Evolutionary conservation across 805 yeast species (phyloP).

Genomic region (Saccharomycopsis schoenii): DNA sequence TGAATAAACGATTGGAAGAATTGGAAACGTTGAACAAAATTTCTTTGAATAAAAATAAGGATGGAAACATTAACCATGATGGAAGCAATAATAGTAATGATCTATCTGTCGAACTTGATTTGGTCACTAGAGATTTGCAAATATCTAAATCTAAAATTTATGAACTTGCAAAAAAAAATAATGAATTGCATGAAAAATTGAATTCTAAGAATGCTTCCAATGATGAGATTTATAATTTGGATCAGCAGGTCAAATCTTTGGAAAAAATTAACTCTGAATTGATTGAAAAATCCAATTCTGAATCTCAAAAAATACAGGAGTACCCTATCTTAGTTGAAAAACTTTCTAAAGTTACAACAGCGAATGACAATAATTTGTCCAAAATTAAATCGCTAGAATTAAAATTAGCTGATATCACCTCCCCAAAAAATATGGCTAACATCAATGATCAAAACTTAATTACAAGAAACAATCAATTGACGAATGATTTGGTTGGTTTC

Average conservation of each 20-base stretch:
- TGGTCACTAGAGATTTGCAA: constrained; percentile 69
- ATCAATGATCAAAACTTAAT: constrained; percentile 59
- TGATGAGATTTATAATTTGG: constrained; percentile 18
- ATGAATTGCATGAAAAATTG: constrained; percentile 58
- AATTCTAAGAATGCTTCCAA: constrained; percentile 17
- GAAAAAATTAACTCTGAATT: constrained; percentile 20
- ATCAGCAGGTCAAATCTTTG: constrained; percentile 22
- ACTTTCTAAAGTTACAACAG: constrained; percentile 17
- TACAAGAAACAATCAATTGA: constrained; percentile 63
- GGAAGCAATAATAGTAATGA: constrained; percentile 2
- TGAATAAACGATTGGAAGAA: constrained; percentile 51
- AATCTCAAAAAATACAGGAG: constrained; percentile 21
- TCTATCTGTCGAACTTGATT: constrained; percentile 35
- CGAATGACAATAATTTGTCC: constrained; percentile 20
- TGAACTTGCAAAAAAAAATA: constrained; percentile 71
- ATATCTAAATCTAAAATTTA: constrained; percentile 53
- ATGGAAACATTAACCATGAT: constrained; percentile 14
- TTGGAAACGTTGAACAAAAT: constrained; percentile 56
- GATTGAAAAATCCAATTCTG: constrained; percentile 25
- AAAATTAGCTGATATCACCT: constrained; percentile 42
- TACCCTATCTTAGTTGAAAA: not conserved
- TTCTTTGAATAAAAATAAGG: constrained; percentile 44
- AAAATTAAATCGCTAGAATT: constrained; percentile 32
- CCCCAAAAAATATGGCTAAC: constrained; percentile 37
- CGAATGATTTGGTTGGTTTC: constrained; percentile 54